These are phyloP conservation scores for Tolypocladium inflatum DNA, from an alignment of 2,329 filamentous ascomycete species.

Conservation along the genomic window DNA sequence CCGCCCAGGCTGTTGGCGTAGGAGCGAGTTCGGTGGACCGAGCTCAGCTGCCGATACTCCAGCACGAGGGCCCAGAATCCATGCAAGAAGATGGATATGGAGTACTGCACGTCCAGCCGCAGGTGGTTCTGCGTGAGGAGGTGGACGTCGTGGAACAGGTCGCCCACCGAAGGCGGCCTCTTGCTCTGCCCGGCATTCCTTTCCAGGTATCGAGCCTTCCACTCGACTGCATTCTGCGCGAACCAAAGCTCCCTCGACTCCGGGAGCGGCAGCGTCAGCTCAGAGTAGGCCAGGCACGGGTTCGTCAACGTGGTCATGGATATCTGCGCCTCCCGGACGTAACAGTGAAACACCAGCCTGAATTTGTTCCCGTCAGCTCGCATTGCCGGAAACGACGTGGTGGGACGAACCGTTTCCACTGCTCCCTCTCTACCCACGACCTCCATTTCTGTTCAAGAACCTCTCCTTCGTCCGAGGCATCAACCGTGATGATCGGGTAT, in stretches of 20 bases:
- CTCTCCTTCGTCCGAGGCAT: conserved; percentile 44
- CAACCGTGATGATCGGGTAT: conserved; percentile 41
- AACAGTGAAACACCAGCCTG: conserved; percentile 54
- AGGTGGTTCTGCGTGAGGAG: conserved; percentile 37
- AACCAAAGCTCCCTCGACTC: conserved; percentile 55
- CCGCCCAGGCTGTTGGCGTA: conserved; percentile 31
- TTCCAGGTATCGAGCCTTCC: conserved; percentile 51
- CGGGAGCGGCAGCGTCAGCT: conserved; percentile 57
- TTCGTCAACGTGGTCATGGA: conserved; percentile 59
- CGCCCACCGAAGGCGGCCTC: conserved; percentile 40
- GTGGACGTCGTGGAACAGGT: conserved; percentile 47
- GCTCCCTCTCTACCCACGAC: conserved; percentile 54
- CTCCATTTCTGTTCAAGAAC: conserved; percentile 56
- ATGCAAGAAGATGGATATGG: conserved; percentile 52
- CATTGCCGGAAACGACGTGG: not conserved
- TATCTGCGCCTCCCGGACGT: conserved; percentile 55
- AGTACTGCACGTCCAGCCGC: conserved; percentile 45
- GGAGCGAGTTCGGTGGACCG: conserved; percentile 36
- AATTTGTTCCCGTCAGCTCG: not conserved
- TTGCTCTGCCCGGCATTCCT: conserved; percentile 25
- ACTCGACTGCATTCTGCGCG: conserved; percentile 51
- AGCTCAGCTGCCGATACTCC: conserved; percentile 54
- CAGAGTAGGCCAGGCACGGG: conserved; percentile 58
- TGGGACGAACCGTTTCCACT: conserved; percentile 46
- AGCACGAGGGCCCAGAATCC: conserved; percentile 57